Evolutionary conservation across 2,329 filamentous ascomycete species (phyloP).

Genomic region (Rhynchosporium agropyri): DNA sequence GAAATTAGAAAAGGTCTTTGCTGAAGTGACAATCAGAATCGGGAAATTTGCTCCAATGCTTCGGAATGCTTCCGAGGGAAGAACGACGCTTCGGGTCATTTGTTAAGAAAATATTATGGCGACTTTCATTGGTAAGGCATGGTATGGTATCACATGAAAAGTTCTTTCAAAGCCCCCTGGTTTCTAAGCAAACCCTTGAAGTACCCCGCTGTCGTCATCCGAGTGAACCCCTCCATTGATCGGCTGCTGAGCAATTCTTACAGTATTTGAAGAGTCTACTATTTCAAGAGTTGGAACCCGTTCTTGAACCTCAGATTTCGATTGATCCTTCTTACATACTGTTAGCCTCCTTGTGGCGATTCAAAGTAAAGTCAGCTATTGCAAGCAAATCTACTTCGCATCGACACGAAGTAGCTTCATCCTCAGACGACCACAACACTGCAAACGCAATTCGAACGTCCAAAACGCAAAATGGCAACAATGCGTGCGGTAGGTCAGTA

Average conservation of each 20-base stretch:
- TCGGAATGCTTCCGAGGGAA: too few relatives aligned
- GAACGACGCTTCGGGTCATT: too few relatives aligned
- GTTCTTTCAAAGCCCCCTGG: too few relatives aligned
- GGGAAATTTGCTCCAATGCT: too few relatives aligned
- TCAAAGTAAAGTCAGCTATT: too few relatives aligned
- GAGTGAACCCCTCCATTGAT: conserved; percentile 8
- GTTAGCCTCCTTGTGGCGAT: too few relatives aligned
- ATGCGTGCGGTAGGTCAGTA: conserved; percentile 8
- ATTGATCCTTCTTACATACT: too few relatives aligned
- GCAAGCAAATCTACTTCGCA: not conserved
- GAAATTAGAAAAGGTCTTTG: too few relatives aligned
- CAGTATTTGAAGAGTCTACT: not conserved
- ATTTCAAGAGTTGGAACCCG: not conserved
- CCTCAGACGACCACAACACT: not conserved
- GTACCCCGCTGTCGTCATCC: conserved; percentile 28
- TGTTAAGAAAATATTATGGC: too few relatives aligned
- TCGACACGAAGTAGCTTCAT: not conserved
- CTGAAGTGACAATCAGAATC: too few relatives aligned
- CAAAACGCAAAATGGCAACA: conserved; percentile 1
- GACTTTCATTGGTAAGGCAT: too few relatives aligned
- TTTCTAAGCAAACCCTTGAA: conserved; percentile 20
- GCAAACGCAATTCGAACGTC: not conserved
- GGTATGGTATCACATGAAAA: too few relatives aligned
- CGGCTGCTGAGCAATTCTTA: not conserved
- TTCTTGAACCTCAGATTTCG: not conserved